Evolutionary conservation across 306 rosid genomes (phyloP), one percentile per base, ranked within the genome.

Genomic region (Aeschynomene evenia): DNA sequence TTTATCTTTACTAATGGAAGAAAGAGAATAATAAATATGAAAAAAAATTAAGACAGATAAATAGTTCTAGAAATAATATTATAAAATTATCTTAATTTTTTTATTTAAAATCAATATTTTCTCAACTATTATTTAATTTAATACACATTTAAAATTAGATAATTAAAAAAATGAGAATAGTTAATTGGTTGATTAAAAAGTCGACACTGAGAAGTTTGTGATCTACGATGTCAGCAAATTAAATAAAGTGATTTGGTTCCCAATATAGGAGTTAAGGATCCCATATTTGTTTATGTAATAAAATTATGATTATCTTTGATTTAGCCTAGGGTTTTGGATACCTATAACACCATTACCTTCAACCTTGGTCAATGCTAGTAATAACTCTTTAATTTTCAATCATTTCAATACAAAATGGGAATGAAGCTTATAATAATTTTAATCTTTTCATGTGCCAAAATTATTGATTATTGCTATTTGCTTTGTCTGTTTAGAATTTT

Each of bases 321-420:
- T 76, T 72, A 61, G 63, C 77, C 80, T 77, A 75, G 87, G 80
- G 85, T 80, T 85, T 75, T 63, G 82, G 50, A 78, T 74, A 81
- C 73, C 83, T n/a, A 56, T 57, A 55, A 55, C 49, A 65, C 21
- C 42, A 34, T n/a, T n/a, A n/a, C 5, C 61, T 51, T 74, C 66
- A 68, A 60, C 73, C 4, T n/a, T 66, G 62, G 80, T 75, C 70
- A 75, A 74, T 56, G 64, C 59, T 29, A 7, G 11, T 14, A 39
- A 7, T 20, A n/a, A n/a, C n/a, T n/a, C n/a, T n/a, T n/a, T n/a
- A n/a, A n/a, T 19, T 37, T 36, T 36, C 62, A 62, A 63, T 73
- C 46, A 50, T 63, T 11, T 34, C 56, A 9, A 66, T 12, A 39
- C 6, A 15, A 11, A 73, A 6, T n/a, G 24, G 33, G 31, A 24